These are phyloP conservation scores for Blastocystis sp. DNA, from an alignment of 352 stramenopile species.

Conservation along the genomic window DNA sequence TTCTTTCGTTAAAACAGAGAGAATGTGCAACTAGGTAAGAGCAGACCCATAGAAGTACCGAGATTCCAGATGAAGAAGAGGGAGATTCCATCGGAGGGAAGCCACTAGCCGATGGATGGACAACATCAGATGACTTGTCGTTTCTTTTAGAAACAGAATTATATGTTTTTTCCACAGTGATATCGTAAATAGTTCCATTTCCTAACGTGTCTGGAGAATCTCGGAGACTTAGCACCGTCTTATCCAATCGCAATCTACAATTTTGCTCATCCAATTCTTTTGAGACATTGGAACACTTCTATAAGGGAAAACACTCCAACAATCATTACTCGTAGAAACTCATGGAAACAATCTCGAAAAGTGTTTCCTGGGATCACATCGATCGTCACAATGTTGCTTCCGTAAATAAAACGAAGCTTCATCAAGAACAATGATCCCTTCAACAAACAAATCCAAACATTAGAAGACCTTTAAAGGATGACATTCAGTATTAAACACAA, in stretches of 20 bases:
- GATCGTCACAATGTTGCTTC: neutral
- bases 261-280: neutral
- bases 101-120: too few relatives aligned
- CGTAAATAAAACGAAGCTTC: neutral
- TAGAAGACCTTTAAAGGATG: constrained; percentile 72
- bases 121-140: too few relatives aligned
- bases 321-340: constrained; percentile 3
- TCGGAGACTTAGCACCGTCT: neutral
- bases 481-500: constrained; percentile 90
- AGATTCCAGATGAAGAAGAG: neutral
- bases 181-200: neutral
- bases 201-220: neutral
- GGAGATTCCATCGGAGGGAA: too few relatives aligned
- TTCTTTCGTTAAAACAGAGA: constrained; percentile 11
- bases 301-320: neutral
- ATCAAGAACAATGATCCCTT: neutral
- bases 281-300: neutral
- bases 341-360: neutral
- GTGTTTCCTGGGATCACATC: neutral
- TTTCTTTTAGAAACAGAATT: neutral
- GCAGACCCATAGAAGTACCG: neutral
- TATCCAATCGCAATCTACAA: neutral
- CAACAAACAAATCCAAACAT: constrained; percentile 22
- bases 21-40: constrained; percentile 2
- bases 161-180: neutral